Evolutionary conservation across 1,284 basidiomycete species (phyloP).

Genomic region (Ustilago crameri): DNA sequence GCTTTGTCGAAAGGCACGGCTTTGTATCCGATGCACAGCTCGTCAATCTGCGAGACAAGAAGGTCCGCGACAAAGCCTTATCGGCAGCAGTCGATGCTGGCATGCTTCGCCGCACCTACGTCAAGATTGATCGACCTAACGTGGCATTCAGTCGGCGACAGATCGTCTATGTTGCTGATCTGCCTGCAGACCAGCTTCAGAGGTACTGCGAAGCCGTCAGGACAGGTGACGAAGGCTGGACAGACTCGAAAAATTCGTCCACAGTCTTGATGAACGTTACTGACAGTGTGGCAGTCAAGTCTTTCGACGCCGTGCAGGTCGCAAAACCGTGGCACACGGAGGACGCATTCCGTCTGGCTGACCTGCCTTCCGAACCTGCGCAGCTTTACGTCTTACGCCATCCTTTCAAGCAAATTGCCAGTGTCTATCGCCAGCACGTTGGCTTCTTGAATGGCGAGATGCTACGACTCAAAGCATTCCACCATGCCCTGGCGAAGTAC

Average conservation of each 20-base stretch:
- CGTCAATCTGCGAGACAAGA: constrained; percentile 36
- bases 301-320: constrained; percentile 11
- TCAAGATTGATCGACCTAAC: constrained; percentile 29
- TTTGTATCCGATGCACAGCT: constrained; percentile 40
- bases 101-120: constrained; percentile 35
- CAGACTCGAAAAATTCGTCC: constrained; percentile 6
- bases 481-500: constrained; percentile 31
- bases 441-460: constrained; percentile 46
- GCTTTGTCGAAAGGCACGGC: constrained; percentile 35
- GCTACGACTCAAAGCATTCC: constrained; percentile 50
- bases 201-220: constrained; percentile 33
- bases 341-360: constrained; percentile 11
- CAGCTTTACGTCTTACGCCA: constrained; percentile 29
- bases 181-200: constrained; percentile 29
- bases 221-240: constrained; percentile 29
- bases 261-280: constrained; percentile 18
- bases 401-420: constrained; percentile 30
- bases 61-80: constrained; percentile 37
- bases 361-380: constrained; percentile 11
- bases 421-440: constrained; percentile 42
- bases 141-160: constrained; percentile 17
- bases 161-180: constrained; percentile 39
- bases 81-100: constrained; percentile 23
- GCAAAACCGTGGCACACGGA: constrained; percentile 29
- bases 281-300: constrained; percentile 19